These are phyloP conservation scores for Dryadomyces quercus-mongolicae DNA, from an alignment of 2,329 filamentous ascomycete genomes.

Conservation along the genomic window DNA sequence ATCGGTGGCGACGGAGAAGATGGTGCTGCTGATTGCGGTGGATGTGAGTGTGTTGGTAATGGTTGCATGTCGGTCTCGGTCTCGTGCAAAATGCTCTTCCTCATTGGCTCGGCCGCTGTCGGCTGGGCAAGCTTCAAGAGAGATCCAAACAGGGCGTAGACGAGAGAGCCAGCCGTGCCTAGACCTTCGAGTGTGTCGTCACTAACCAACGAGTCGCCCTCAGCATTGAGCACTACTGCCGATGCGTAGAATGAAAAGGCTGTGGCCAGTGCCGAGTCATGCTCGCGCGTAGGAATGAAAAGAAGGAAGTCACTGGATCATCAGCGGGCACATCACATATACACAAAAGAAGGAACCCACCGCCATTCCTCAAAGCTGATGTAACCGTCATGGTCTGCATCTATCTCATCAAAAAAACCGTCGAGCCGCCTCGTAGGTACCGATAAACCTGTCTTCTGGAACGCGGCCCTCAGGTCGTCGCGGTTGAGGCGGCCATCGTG, in stretches of 20 bases:
- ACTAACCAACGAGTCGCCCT: conserved; percentile 87
- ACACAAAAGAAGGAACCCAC: conserved; percentile 39
- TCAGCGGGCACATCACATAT: neutral
- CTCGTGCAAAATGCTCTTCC: neutral
- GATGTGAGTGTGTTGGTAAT: neutral
- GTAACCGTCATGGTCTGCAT: conserved; percentile 74
- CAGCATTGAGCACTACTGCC: conserved; percentile 77
- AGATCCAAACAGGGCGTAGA: conserved; percentile 63
- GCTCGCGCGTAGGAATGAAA: conserved; percentile 61
- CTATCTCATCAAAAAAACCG: conserved; percentile 81
- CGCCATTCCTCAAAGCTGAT: conserved; percentile 95
- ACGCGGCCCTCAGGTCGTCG: conserved; percentile 68
- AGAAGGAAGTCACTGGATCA: conserved; percentile 74
- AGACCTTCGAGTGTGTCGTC: conserved; percentile 85
- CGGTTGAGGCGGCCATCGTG: conserved; percentile 78
- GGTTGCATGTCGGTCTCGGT: neutral
- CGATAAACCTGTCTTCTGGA: conserved; percentile 63
- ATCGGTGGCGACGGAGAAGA: neutral
- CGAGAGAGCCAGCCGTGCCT: conserved; percentile 73
- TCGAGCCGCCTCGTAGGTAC: conserved; percentile 68
- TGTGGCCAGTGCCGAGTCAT: conserved; percentile 60
- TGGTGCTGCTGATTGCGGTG: neutral
- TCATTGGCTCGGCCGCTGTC: neutral
- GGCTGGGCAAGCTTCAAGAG: conserved; percentile 52
- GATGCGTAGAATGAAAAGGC: conserved; percentile 87